Conservation (phyloP, 108 stramenopile genomes). For the Poteriospumella lacustris region DNA sequence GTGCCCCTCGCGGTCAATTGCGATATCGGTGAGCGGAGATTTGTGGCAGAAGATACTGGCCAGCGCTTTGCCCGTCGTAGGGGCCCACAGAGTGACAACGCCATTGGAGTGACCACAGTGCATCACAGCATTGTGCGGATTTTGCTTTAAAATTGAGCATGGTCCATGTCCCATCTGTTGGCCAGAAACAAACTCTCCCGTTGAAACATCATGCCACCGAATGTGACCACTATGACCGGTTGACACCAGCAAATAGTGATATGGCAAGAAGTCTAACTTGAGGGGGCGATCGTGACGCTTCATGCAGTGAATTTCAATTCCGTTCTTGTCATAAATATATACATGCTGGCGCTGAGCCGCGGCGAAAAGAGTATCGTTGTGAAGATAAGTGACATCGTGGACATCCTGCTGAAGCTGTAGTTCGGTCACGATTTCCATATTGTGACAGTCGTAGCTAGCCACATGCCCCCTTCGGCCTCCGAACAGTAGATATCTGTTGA, state of each 20-base stretch:
- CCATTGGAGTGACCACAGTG: slow-evolving; percentile 92
- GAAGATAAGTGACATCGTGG: slow-evolving; percentile 82
- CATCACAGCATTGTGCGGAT: slow-evolving; percentile 82
- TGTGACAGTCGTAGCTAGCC: slow-evolving; percentile 72
- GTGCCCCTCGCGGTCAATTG: slow-evolving; percentile 67
- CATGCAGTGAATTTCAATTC: slow-evolving; percentile 87
- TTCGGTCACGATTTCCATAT: slow-evolving; percentile 57
- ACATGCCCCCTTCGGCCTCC: slow-evolving; percentile 63
- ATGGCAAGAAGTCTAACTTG: slow-evolving; percentile 82
- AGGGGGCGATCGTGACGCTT: slow-evolving; percentile 69
- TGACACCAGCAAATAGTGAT: slow-evolving; percentile 88
- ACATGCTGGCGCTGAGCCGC: slow-evolving; percentile 88
- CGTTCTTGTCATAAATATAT: slow-evolving; percentile 87
- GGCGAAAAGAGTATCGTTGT: slow-evolving; percentile 83
- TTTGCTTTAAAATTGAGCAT: slow-evolving; percentile 72
- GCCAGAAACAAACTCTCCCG: slow-evolving; percentile 75
- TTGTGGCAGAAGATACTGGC: slow-evolving; percentile 83
- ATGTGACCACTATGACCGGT: slow-evolving; percentile 74
- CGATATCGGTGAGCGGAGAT: slow-evolving; percentile 72
- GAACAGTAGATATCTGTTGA: slow-evolving; percentile 42
- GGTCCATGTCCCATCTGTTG: slow-evolving; percentile 69
- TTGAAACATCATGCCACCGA: slow-evolving; percentile 89
- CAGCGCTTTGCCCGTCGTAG: slow-evolving; percentile 63
- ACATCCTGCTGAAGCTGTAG: slow-evolving; percentile 68
- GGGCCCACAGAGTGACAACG: slow-evolving; percentile 91